Base-by-base conservation (phyloP, 257 asterid genomes). In the Striga asiatica region DNA sequence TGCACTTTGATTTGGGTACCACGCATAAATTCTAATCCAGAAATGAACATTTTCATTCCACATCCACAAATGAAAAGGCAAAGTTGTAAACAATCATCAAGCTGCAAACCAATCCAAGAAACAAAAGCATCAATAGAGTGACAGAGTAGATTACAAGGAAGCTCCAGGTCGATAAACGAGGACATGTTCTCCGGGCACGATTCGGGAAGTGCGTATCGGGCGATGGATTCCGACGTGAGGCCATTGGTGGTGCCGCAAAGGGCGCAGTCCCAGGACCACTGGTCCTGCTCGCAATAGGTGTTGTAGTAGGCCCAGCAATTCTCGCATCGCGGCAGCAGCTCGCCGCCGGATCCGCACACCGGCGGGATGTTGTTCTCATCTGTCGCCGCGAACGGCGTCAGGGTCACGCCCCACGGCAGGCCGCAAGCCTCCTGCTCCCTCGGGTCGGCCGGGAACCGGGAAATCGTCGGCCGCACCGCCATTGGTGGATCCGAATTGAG, bases 221-320 rank as follows among this genome's bases (percentile, higher is more conserved):
- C 24, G 22, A 92, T 77, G 49, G 89, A 72, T 50, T 71, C 70
- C 19, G 88, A 58, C 11, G 96, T 60, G 24, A 87, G 81, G 21
- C 95, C 98, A 71, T 84, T 87, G 60, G 87, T 81, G 54, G 95
- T 82, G 52, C 97, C 97, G 73, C 98, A 91, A 4, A 91, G 78
- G 18, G 84, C 65, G 66, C 98, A 91, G 62, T 79, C 81, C 97
- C 95, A 91, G 1, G 97, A 80, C 97, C 98, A 91, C 73, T 91
- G 98, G 46, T 91, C 98, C 76, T 68, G 96, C 18, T 87, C 95
- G 61, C 98, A 91, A 66, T 72, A 91, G 31, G 94, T 80, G 41
- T 87, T 91, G 68, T 84, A 91, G 70, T 91, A 87, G 1, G 83
- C 94, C 94, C 94, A 91, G 62, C 98, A 91, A 67, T 91, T 87